A percentile compares a stretch with the other conserved stretches of the same genome.
Evolutionary conservation across 331 rosid species (phyloP).

Genomic region (Malus hybrid): DNA sequence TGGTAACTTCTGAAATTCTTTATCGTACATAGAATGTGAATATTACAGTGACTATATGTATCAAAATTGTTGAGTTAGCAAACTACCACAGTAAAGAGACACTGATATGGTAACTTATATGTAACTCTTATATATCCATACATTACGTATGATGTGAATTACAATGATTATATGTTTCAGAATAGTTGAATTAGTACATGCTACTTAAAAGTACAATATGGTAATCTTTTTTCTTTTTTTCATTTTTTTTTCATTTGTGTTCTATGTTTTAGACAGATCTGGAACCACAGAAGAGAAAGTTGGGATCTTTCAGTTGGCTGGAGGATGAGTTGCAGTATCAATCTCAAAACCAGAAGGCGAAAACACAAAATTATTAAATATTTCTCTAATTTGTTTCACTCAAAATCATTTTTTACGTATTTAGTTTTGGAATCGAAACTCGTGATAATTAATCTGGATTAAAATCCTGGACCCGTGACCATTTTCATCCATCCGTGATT

Average conservation of each 20-base stretch:
- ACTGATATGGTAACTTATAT: too few relatives aligned
- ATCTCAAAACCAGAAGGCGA: not conserved
- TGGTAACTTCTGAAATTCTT: not conserved
- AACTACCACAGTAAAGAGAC: not conserved
- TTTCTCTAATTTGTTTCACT: not conserved
- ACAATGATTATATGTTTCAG: too few relatives aligned
- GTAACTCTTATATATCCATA: not conserved
- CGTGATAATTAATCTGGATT: conserved; percentile 8
- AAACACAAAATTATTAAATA: not conserved
- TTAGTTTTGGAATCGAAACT: conserved; percentile 6
- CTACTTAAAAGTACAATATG: not conserved
- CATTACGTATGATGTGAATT: too few relatives aligned
- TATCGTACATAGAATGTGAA: not conserved
- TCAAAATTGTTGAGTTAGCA: not conserved
- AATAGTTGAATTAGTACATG: not conserved
- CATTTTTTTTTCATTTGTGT: too few relatives aligned
- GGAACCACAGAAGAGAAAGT: too few relatives aligned
- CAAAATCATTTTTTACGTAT: not conserved
- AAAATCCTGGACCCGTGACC: conserved; percentile 15
- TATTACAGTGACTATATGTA: not conserved
- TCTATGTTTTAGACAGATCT: too few relatives aligned
- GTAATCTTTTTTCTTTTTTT: not conserved
- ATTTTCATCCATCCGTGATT: conserved; percentile 9
- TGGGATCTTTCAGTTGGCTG: too few relatives aligned
- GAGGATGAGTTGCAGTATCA: not conserved